Evolutionary conservation across 2,329 filamentous ascomycete species (phyloP).

Genomic region (Ophiostoma himal-ulmi): DNA sequence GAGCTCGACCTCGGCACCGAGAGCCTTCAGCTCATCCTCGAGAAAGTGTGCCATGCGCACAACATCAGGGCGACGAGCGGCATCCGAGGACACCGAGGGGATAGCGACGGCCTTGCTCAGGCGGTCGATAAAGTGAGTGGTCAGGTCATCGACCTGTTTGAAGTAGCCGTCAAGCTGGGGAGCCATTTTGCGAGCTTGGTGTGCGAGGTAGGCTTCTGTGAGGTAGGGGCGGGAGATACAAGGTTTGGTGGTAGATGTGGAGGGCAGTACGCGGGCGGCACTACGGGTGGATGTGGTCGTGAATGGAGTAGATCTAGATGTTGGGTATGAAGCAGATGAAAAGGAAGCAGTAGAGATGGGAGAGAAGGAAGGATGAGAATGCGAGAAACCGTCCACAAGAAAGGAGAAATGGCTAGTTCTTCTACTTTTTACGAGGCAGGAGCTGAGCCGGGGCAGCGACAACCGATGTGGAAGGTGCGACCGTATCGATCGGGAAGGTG

Average conservation of each 20-base stretch:
- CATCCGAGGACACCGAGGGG: constrained; percentile 89
- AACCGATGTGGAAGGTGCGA: constrained; percentile 22
- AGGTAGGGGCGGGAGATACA: constrained; percentile 41
- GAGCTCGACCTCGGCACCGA: constrained; percentile 84
- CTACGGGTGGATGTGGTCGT: neutral
- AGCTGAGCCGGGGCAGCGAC: constrained; percentile 6
- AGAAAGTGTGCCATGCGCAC: constrained; percentile 95
- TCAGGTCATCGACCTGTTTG: constrained; percentile 77
- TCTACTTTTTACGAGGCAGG: constrained; percentile 7
- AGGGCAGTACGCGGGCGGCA: neutral
- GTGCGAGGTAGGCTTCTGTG: constrained; percentile 47
- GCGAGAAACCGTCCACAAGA: neutral
- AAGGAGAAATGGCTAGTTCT: constrained; percentile 7
- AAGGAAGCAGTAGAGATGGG: neutral
- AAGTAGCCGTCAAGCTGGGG: constrained; percentile 89
- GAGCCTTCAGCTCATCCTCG: constrained; percentile 68
- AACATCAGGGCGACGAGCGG: constrained; percentile 82
- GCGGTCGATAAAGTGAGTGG: constrained; percentile 79
- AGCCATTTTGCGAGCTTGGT: constrained; percentile 72
- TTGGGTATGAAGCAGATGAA: neutral
- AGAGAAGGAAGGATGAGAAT: neutral
- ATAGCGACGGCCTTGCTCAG: constrained; percentile 91
- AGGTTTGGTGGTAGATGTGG: neutral
- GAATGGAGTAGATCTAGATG: neutral
- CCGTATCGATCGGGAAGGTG: constrained; percentile 25